Evolutionary conservation across 2,329 filamentous ascomycete genomes (phyloP).

Genomic region (Pseudocercospora musae): DNA sequence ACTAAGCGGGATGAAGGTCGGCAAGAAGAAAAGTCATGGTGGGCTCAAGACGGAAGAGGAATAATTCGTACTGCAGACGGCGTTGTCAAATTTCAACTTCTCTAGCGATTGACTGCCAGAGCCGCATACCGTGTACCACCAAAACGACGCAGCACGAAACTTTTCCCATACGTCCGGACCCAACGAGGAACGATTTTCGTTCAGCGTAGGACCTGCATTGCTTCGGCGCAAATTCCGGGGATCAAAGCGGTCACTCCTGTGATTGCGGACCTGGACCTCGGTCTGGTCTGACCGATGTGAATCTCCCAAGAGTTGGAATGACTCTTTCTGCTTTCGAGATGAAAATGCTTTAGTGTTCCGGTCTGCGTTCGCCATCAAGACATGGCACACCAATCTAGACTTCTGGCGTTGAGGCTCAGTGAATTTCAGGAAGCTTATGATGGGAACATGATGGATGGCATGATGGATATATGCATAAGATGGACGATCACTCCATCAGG

Average conservation of each 20-base stretch:
- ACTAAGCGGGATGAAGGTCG: conserved; percentile 36
- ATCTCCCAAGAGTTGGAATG: not conserved
- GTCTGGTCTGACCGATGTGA: not conserved
- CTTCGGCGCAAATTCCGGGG: not conserved
- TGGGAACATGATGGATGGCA: not conserved
- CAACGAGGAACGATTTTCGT: not conserved
- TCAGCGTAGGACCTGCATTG: not conserved
- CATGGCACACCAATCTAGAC: not conserved
- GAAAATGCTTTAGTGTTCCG: not conserved
- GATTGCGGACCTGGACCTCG: not conserved
- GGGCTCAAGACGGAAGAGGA: conserved; percentile 27
- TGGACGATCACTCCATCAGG: not conserved
- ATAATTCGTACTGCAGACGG: not conserved
- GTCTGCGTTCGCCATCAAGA: not conserved
- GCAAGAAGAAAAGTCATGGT: conserved; percentile 35
- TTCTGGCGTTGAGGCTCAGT: not conserved
- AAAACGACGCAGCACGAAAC: not conserved
- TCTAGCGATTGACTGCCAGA: not conserved
- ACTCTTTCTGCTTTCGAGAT: not conserved
- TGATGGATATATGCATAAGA: not conserved
- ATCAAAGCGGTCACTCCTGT: not conserved
- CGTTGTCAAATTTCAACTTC: not conserved
- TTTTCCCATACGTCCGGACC: not conserved
- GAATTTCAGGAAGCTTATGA: not conserved
- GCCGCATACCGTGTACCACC: not conserved